Evolutionary conservation across 1,139 yeast genomes (phyloP), one percentile per base, ranked within the genome.

Genomic region (Sugiyamaella xylanicola): DNA sequence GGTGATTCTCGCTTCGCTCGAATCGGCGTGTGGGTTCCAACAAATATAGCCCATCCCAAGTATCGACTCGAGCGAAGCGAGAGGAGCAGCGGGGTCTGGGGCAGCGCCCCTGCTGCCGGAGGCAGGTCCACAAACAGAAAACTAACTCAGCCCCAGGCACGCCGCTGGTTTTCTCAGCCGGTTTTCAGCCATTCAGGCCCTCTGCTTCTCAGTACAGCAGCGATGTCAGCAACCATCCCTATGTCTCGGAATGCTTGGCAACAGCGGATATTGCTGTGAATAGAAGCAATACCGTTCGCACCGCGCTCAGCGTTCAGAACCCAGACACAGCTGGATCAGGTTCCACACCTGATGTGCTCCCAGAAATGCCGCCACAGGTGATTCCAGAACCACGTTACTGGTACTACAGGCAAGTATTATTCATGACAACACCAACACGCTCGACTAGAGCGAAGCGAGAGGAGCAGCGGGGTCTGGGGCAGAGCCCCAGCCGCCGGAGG

Each of bases 221-320:
- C 21, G 46, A 35, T 35, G 7, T 40, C 13, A 16, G 20, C 22
- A 11, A 27, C 40, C 52, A 48, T 13, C 52, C 52, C 3, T 48
- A 29, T 17, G n/a, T 22, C 29, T 48, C 51, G 15, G 48, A 45
- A 9, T 7, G 35, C 27, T 27, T 45, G 35, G 47, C 46, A 2
- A 29, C 46, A 13, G 52, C 41, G 8, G 19, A 16, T 2, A 21
- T n/a, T 17, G 36, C 27, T 40, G 46, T 40, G 40, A 48, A 48
- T 37, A 45, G 46, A 29, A 48, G 37, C 42, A 48, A 19, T 39
- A 40, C 46, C 8, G 52, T 29, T 2, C 45, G 52, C 13, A 48
- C 52, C 5, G 47, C 41, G 5, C 41, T 48, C 17, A 43, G 32
- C 20, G 27, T 48, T 5, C 52, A 48, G 20, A 48, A 39, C 25